These are phyloP conservation scores for Glaciozyma antarctica DNA, from an alignment of 768 basidiomycete species.

Conservation along the genomic window DNA sequence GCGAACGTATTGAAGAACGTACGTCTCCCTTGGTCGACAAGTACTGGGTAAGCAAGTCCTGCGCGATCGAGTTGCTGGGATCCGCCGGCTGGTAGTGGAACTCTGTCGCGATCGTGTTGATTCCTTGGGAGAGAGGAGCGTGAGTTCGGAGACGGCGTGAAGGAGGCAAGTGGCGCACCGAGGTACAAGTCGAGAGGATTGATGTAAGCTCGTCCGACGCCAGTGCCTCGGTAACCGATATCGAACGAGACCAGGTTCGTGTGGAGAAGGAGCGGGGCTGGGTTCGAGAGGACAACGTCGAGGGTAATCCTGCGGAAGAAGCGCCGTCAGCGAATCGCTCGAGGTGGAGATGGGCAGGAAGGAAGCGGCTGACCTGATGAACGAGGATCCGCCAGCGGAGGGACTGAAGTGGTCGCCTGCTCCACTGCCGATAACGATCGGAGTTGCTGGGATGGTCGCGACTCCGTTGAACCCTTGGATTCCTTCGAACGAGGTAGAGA, in stretches of 20 bases:
- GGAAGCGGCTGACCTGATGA: conserved; percentile 6
- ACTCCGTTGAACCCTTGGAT: conserved; percentile 43
- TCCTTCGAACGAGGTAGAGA: conserved; percentile 51
- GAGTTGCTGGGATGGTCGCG: conserved; percentile 43
- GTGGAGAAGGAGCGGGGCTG: conserved; percentile 43
- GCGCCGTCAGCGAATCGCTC: not conserved
- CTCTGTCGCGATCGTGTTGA: conserved; percentile 49
- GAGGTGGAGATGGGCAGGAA: too few relatives aligned
- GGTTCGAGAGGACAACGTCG: conserved; percentile 19
- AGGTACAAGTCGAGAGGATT: conserved; percentile 45
- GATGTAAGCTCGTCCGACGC: conserved; percentile 25
- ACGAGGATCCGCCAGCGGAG: conserved; percentile 2
- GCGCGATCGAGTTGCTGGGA: conserved; percentile 58
- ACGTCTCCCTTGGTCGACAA: conserved; percentile 49
- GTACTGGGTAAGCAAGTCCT: conserved; percentile 45
- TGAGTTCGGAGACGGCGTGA: not conserved
- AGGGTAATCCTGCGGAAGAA: conserved; percentile 13
- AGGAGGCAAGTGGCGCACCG: not conserved
- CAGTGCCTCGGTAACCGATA: conserved; percentile 50
- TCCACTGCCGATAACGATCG: conserved; percentile 18
- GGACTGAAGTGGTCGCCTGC: conserved; percentile 13
- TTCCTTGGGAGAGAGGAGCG: conserved; percentile 38
- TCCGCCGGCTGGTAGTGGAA: conserved; percentile 58
- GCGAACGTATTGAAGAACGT: conserved; percentile 42
- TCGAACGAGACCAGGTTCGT: conserved; percentile 54